Percentiles rank a stretch among this genome's conserved stretches.
Evolutionary conservation across 148 eudicot species (phyloP).

Genomic region (Salicornia ramosissima): DNA sequence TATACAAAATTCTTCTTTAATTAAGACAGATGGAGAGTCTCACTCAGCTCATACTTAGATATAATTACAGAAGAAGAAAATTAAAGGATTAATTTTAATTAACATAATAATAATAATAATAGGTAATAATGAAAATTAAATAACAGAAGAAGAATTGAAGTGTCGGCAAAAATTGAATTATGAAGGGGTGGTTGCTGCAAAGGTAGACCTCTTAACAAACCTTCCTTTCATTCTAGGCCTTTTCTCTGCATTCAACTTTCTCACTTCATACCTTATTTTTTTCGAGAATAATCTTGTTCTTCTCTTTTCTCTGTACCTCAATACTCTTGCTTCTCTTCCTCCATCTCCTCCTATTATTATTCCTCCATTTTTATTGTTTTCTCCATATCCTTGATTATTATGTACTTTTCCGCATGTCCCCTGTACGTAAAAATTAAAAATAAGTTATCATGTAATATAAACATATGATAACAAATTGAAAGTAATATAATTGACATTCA

Average conservation of each 20-base stretch:
- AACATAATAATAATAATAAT: no score
- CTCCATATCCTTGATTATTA: slow-evolving; percentile 26
- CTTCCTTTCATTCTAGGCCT: slow-evolving; percentile 97
- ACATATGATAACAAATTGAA: no score
- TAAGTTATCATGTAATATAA: no score
- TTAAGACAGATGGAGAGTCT: no score
- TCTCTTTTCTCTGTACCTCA: slow-evolving; percentile 85
- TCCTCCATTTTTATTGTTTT: slow-evolving; percentile 23
- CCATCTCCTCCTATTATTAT: slow-evolving; percentile 46
- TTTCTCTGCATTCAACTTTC: slow-evolving; percentile 92
- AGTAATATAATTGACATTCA: no score
- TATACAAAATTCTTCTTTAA: no score
- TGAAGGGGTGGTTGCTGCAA: slow-evolving; percentile 19
- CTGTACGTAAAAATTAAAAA: slow-evolving; percentile 25
- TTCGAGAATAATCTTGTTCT: slow-evolving; percentile 83
- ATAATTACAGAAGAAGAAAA: no score
- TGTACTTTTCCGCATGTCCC: slow-evolving; percentile 35
- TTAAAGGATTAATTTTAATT: no score
- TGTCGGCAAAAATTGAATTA: slow-evolving; percentile 21
- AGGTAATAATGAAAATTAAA: no score
- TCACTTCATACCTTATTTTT: slow-evolving; percentile 94
- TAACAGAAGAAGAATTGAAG: not conserved
- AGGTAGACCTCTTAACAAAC: slow-evolving; percentile 70
- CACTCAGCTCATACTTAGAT: no score
- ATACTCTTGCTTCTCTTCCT: slow-evolving; percentile 85